Evolutionary conservation across 768 basidiomycete species (phyloP).

Genomic region (Chiua virens): DNA sequence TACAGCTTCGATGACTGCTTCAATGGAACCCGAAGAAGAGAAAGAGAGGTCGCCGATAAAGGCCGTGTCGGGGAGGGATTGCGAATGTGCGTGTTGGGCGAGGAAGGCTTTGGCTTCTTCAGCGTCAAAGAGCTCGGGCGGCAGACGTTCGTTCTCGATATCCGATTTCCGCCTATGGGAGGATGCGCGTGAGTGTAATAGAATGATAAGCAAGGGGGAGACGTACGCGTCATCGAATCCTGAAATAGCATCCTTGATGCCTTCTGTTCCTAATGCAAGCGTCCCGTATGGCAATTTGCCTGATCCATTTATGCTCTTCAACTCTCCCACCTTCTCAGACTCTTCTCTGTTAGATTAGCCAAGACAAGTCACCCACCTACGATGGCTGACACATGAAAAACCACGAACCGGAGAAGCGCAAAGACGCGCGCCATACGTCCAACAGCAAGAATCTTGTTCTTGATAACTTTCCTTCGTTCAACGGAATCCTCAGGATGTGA

Average conservation of each 20-base stretch:
- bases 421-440: conserved; percentile 97
- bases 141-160: conserved; percentile 98
- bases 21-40: conserved; percentile 44
- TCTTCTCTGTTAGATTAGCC: conserved; percentile 67
- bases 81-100: conserved; percentile 31
- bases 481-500: conserved; percentile 45
- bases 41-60: conserved; percentile 42
- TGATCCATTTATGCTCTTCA: conserved; percentile 87
- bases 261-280: conserved; percentile 86
- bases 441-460: conserved; percentile 98
- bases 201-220: not conserved
- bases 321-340: conserved; percentile 94
- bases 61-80: conserved; percentile 55
- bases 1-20: conserved; percentile 39
- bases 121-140: conserved; percentile 90
- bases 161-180: conserved; percentile 88
- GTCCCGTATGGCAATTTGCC: conserved; percentile 78
- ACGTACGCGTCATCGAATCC: conserved; percentile 96
- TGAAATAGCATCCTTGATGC: conserved; percentile 91
- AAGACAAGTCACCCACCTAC: not conserved
- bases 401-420: conserved; percentile 85
- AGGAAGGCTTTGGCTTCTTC: conserved; percentile 66
- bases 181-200: not conserved
- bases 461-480: conserved; percentile 89
- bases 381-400: not conserved